phyloP scores from a whole-genome alignment of 2,329 filamentous ascomycete genomes.

The Thermothelomyces thermophilus region DNA sequence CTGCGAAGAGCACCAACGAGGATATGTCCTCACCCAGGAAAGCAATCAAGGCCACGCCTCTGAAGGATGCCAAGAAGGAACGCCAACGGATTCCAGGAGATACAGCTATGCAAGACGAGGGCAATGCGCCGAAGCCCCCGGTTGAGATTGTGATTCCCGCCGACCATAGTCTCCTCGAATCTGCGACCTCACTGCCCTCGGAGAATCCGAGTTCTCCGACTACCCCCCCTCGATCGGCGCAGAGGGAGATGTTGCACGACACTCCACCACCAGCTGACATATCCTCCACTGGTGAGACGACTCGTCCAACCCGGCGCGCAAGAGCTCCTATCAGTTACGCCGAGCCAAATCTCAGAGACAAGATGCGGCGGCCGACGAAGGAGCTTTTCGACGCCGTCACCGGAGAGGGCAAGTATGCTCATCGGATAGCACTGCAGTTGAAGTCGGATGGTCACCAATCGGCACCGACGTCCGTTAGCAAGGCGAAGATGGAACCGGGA shows the following conservation, averaged over 20 bases:
- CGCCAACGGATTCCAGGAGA: conserved; percentile 27
- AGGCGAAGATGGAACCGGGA: conserved; percentile 30
- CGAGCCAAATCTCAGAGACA: conserved; percentile 72
- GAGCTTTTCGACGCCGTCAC: conserved; percentile 68
- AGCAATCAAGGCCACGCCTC: conserved; percentile 28
- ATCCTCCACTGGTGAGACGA: conserved; percentile 47
- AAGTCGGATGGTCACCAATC: conserved; percentile 23
- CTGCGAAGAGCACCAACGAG: conserved; percentile 54
- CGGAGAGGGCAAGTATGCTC: conserved; percentile 51
- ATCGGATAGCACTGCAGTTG: conserved; percentile 10
- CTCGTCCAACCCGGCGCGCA: conserved; percentile 60
- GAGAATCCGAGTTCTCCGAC: conserved; percentile 38
- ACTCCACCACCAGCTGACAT: conserved; percentile 57
- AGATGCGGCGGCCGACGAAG: conserved; percentile 76
- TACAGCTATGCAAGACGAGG: conserved; percentile 19
- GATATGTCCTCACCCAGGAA: conserved; percentile 55
- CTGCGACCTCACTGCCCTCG: conserved; percentile 33
- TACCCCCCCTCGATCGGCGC: conserved; percentile 42
- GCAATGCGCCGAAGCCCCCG: conserved; percentile 11
- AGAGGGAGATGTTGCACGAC: conserved; percentile 35
- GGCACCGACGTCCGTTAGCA: conserved; percentile 27
- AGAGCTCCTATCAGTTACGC: conserved; percentile 70
- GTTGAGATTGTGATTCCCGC: conserved; percentile 19
- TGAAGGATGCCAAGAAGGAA: conserved; percentile 34
- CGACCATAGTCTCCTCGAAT: conserved; percentile 25